phyloP scores from a whole-genome alignment of 306 rosid genomes.

The Oemleria cerasiformis region DNA sequence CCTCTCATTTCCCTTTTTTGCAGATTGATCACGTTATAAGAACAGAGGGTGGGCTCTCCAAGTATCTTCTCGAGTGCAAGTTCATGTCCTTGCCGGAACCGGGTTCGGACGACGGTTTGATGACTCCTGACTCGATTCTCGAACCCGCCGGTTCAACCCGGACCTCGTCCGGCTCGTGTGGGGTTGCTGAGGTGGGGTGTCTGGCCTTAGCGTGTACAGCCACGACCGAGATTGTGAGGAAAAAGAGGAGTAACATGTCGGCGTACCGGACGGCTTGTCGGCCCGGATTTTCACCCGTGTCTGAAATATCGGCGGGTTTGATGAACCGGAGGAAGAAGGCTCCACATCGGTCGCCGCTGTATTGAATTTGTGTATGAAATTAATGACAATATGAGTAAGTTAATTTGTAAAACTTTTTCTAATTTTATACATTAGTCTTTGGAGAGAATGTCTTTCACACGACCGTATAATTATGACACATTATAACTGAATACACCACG shows the following conservation, averaged over 20 bases:
- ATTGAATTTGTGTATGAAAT: constrained; percentile 39
- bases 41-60: constrained; percentile 47
- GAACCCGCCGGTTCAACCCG: constrained; percentile 66
- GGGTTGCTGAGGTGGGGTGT: constrained; percentile 44
- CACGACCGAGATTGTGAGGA: constrained; percentile 64
- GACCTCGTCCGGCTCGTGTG: constrained; percentile 68
- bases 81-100: constrained; percentile 59
- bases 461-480: not conserved
- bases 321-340: constrained; percentile 80
- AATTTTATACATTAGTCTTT: not conserved
- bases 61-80: constrained; percentile 63
- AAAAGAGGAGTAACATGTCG: constrained; percentile 46
- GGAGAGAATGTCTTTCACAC: not conserved
- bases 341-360: constrained; percentile 84
- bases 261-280: constrained; percentile 50
- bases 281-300: constrained; percentile 21
- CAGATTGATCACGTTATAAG: constrained; percentile 56
- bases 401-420: constrained; percentile 5
- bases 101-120: constrained; percentile 48
- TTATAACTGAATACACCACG: not conserved
- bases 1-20: not conserved
- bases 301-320: constrained; percentile 34
- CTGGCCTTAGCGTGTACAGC: constrained; percentile 62
- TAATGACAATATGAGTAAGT: not conserved
- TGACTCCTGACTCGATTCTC: constrained; percentile 77